Conservation (phyloP, 768 basidiomycete genomes). For the Glaciozyma antarctica region DNA sequence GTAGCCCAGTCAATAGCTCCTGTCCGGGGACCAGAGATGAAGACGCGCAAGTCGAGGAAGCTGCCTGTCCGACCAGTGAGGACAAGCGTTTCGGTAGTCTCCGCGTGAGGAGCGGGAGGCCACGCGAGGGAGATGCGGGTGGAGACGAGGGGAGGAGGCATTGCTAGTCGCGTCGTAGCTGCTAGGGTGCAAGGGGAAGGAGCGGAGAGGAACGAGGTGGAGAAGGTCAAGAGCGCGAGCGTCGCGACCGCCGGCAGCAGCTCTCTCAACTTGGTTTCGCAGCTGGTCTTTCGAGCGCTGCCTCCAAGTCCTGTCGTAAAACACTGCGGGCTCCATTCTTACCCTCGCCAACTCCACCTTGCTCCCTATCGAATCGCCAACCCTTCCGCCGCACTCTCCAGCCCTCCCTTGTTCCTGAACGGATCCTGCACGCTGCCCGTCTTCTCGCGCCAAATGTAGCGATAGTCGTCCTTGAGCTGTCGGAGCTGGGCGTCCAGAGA, state of each 20-base stretch:
- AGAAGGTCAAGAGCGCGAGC: too few species aligned
- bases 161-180: too few species aligned
- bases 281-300: too few species aligned
- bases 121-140: conserved; percentile 21
- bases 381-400: conserved; percentile 14
- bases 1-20: conserved; percentile 21
- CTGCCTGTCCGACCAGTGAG: conserved; percentile 9
- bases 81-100: conserved; percentile 15
- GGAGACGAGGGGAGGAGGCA: conserved; percentile 11
- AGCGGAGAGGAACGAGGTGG: too few species aligned
- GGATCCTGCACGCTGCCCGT: conserved; percentile 31
- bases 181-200: too few species aligned
- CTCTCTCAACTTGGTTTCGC: too few species aligned
- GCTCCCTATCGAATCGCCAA: conserved; percentile 10
- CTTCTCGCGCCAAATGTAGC: conserved; percentile 6
- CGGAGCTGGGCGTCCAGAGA: too few species aligned
- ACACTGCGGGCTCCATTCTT: too few species aligned
- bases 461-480: too few species aligned
- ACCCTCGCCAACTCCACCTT: too few species aligned
- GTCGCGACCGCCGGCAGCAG: too few species aligned
- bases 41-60: conserved; percentile 27
- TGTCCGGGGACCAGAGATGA: neutral
- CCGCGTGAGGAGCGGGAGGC: conserved; percentile 11
- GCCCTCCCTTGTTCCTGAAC: conserved; percentile 14
- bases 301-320: too few species aligned